Conservation (phyloP, 2,329 filamentous ascomycete genomes). For the Microsporum audouinii region DNA sequence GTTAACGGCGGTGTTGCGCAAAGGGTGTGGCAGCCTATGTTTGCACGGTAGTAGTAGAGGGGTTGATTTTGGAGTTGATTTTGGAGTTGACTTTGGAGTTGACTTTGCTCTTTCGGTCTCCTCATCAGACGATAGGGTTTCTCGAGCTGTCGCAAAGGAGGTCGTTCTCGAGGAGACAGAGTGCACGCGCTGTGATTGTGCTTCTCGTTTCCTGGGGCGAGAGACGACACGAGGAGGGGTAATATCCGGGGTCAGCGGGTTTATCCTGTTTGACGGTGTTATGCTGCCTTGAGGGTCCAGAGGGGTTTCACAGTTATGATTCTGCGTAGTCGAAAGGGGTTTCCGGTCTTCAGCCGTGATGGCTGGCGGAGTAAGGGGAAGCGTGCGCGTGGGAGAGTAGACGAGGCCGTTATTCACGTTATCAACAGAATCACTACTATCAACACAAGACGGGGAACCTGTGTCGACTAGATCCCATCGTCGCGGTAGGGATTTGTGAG, state of each 20-base stretch:
- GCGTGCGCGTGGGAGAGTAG: constrained; percentile 20
- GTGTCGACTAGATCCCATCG: constrained; percentile 20
- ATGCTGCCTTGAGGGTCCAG: constrained; percentile 20
- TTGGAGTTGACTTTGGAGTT: neutral
- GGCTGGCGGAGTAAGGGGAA: constrained; percentile 31
- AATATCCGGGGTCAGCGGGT: constrained; percentile 62
- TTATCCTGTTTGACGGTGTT: constrained; percentile 55
- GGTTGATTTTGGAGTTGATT: no score
- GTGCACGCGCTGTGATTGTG: constrained; percentile 40
- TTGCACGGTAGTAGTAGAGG: constrained; percentile 13
- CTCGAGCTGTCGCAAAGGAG: constrained; percentile 61
- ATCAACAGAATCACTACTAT: neutral
- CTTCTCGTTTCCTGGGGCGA: constrained; percentile 24
- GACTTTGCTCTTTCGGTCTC: constrained; percentile 34
- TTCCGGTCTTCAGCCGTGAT: constrained; percentile 19
- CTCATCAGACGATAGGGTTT: constrained; percentile 52
- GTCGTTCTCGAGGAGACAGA: constrained; percentile 51
- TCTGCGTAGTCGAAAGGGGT: constrained; percentile 18
- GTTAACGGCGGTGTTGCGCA: constrained; percentile 4
- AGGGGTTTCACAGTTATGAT: constrained; percentile 13
- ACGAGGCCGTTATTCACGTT: constrained; percentile 16
- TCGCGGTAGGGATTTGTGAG: constrained; percentile 33
- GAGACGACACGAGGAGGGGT: constrained; percentile 49
- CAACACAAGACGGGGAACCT: neutral
- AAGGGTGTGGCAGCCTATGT: constrained; percentile 14